Percentiles rank a stretch among this genome's conserved stretches.
Evolutionary conservation across 1,284 basidiomycete species (phyloP).

Genomic region (Neonothopanus nambi): DNA sequence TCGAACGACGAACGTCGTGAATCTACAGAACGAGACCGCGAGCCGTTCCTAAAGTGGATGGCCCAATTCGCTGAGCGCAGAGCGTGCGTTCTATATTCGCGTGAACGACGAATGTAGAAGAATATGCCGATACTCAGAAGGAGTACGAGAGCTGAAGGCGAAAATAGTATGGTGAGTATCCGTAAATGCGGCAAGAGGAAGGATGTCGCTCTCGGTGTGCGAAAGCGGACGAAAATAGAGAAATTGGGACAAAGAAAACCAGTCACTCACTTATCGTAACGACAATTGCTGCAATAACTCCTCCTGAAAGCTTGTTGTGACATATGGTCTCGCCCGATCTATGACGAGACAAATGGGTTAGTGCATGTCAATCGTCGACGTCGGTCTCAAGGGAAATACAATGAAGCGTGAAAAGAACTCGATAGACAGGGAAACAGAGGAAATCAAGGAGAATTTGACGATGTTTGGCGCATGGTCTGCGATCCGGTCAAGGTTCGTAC

Average conservation of each 20-base stretch:
- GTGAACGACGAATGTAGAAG: conserved; percentile 6
- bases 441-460: too few relatives aligned
- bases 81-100: not conserved
- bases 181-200: too few relatives aligned
- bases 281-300: conserved; percentile 8
- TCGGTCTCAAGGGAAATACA: too few relatives aligned
- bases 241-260: not conserved
- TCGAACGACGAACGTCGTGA: not conserved
- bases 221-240: not conserved
- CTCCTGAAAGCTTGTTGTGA: conserved; percentile 10
- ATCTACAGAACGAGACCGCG: conserved; percentile 3
- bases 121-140: conserved; percentile 4
- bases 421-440: too few relatives aligned
- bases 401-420: too few relatives aligned
- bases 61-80: not conserved
- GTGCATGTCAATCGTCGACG: too few relatives aligned
- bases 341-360: too few relatives aligned
- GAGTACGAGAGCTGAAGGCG: conserved; percentile 3
- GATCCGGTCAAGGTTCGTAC: too few relatives aligned
- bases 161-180: not conserved
- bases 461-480: too few relatives aligned
- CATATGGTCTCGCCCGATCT: conserved; percentile 1
- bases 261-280: conserved; percentile 1
- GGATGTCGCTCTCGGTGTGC: too few relatives aligned
- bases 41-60: not conserved